Conservation (phyloP, 1,139 yeast genomes). For the Saccharomyces hybrid region DNA sequence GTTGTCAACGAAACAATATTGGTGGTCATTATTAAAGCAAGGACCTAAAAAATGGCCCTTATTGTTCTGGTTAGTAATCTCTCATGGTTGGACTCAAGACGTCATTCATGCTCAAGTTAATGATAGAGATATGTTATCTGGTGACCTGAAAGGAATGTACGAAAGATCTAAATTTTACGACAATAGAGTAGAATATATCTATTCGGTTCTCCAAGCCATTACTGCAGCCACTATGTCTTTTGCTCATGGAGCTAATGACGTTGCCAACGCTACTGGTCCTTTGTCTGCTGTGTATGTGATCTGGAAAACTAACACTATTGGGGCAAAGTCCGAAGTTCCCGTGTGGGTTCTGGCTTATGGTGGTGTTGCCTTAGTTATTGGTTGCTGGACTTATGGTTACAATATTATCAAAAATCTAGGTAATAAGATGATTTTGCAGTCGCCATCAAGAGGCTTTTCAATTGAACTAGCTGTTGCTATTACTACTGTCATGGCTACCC, state of each 20-base stretch:
- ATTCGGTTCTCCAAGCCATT: slow-evolving; percentile 61
- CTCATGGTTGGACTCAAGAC: slow-evolving; percentile 62
- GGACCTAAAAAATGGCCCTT: slow-evolving; percentile 51
- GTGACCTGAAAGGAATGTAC: slow-evolving; percentile 46
- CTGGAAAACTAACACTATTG: slow-evolving; percentile 49
- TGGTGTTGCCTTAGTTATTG: slow-evolving; percentile 60
- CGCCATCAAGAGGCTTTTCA: slow-evolving; percentile 75
- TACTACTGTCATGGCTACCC: slow-evolving; percentile 70
- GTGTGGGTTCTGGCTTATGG: slow-evolving; percentile 66
- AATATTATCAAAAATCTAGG: slow-evolving; percentile 66
- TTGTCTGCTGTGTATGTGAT: slow-evolving; percentile 56
- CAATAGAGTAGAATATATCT: slow-evolving; percentile 63
- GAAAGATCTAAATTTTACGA: slow-evolving; percentile 57
- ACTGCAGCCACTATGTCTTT: slow-evolving; percentile 78
- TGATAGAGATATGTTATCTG: slow-evolving; percentile 23
- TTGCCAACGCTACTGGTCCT: slow-evolving; percentile 75
- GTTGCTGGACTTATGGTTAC: slow-evolving; percentile 70
- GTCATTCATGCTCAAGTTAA: slow-evolving; percentile 46
- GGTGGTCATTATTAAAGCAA: slow-evolving; percentile 39
- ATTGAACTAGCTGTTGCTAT: slow-evolving; percentile 76
- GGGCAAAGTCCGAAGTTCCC: slow-evolving; percentile 53
- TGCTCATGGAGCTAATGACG: slow-evolving; percentile 79
- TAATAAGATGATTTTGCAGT: slow-evolving; percentile 66
- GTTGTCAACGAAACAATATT: slow-evolving; percentile 37
- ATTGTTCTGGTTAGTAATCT: slow-evolving; percentile 41